Evolutionary conservation across 2,329 filamentous ascomycete genomes (phyloP).

Genomic region (Phaeosphaeria sp.): DNA sequence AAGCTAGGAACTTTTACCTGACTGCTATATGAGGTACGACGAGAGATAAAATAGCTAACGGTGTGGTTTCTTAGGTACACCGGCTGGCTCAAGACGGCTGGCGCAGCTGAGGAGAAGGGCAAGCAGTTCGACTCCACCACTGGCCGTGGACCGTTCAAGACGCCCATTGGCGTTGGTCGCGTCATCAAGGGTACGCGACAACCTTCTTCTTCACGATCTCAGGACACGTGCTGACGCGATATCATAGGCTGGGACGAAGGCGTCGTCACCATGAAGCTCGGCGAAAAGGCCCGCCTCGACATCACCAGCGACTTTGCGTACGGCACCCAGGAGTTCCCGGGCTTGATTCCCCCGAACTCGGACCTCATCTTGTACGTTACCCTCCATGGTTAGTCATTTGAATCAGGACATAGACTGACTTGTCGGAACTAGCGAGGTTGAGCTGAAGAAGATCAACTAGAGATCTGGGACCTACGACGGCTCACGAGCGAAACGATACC

Average conservation of each 20-base stretch:
- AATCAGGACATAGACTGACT: not conserved
- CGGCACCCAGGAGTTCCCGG: constrained; percentile 63
- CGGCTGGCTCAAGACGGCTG: constrained; percentile 34
- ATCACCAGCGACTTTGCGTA: constrained; percentile 71
- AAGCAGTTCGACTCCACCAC: constrained; percentile 79
- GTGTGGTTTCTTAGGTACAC: constrained; percentile 25
- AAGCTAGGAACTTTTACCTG: not conserved
- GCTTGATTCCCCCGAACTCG: constrained; percentile 75
- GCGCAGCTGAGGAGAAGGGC: constrained; percentile 34
- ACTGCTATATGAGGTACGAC: not conserved
- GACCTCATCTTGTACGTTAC: constrained; percentile 81
- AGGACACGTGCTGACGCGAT: not conserved
- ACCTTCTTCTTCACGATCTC: too few species aligned
- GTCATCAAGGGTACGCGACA: constrained; percentile 77
- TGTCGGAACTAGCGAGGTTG: constrained; percentile 30
- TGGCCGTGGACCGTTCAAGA: constrained; percentile 76
- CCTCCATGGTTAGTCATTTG: not conserved
- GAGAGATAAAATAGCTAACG: not conserved
- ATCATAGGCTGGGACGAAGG: constrained; percentile 66
- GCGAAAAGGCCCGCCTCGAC: constrained; percentile 85
- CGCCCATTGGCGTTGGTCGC: constrained; percentile 77
- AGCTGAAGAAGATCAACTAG: constrained; percentile 46
- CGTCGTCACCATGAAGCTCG: constrained; percentile 76
- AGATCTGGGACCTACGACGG: not conserved
- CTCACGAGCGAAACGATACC: not conserved